Base-by-base conservation (phyloP, 257 asterid species). In the Petunia secreta region DNA sequence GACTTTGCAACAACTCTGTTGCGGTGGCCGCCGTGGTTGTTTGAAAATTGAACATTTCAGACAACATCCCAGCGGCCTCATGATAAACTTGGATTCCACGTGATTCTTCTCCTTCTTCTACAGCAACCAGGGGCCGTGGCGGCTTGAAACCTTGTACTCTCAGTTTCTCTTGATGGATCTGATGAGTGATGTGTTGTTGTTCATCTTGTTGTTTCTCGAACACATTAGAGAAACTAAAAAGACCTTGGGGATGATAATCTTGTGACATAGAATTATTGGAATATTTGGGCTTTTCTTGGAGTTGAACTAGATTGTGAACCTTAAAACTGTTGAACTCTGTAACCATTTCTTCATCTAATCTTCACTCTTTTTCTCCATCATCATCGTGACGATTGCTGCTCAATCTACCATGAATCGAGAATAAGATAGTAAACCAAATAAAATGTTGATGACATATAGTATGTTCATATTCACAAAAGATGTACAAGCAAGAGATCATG, bases 151-250 rank as follows among this genome's bases (percentile, higher is more conserved):
- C 93, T 66, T 84, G 93, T 2, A 82, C 87, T 74, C 97, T 76
- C 8, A 93, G 85, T 55, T 95, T 95, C 41, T 95, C 97, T 59
- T 91, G 84, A n/a, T 94, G 97, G 93, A 93, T 92, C 96, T 95
- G 97, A 48, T 88, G 97, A 1, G 92, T 88, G 67, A 90, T 84
- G 57, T 93, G 84, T 54, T 87, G 83, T 1, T 81, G 87, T 48
- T 92, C 86, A 39, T 87, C 90, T 41, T 85, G 94, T 3, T 90
- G 85, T 91, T 97, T 90, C 84, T 91, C 94, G 89, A 95, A 93
- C 64, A 89, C 95, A 86, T 89, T 91, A 81, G 93, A 90, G 96
- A 95, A 93, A 82, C 91, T 90, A 82, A 76, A 90, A 82, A 91
- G 82, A 6, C 92, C 90, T 81, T 90, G 97, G 54, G 89, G 93